phyloP scores from a whole-genome alignment of 768 basidiomycete genomes.

The Amanita rubescens region DNA sequence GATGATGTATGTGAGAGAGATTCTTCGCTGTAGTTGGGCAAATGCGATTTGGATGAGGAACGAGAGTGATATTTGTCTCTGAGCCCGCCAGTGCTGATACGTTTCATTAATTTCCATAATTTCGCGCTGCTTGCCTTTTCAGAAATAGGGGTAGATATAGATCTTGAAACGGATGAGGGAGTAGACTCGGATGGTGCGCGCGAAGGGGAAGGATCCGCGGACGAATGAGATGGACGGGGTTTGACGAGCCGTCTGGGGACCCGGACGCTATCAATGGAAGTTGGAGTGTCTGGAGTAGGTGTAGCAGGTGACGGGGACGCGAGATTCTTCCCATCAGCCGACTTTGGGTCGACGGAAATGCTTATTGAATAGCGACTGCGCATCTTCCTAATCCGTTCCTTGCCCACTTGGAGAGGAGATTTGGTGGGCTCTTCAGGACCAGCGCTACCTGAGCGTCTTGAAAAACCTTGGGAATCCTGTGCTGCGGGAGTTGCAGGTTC shows the following conservation, averaged over 20 bases:
- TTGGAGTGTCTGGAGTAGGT: neutral
- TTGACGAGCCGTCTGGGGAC: neutral
- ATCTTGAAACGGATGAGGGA: neutral
- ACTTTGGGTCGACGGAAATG: neutral
- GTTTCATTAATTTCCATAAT: constrained; percentile 65
- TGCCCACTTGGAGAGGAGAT: neutral
- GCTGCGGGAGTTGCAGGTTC: neutral
- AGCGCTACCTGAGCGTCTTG: neutral
- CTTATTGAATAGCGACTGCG: constrained; percentile 1
- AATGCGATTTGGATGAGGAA: neutral
- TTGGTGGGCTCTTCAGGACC: neutral
- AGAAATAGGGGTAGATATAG: neutral
- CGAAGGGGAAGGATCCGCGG: neutral
- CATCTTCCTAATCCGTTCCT: neutral
- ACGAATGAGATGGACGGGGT: neutral
- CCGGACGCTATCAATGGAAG: neutral
- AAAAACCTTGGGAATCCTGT: neutral
- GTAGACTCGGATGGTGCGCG: neutral
- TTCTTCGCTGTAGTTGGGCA: constrained; percentile 6
- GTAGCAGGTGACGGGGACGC: neutral
- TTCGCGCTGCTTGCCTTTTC: constrained; percentile 26
- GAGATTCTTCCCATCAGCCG: neutral
- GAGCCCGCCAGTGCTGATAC: constrained; percentile 57
- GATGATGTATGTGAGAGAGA: neutral
- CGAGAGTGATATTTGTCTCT: constrained; percentile 38